Base-by-base conservation (phyloP, 1,284 basidiomycete genomes). In the Ganoderma multipileum region DNA sequence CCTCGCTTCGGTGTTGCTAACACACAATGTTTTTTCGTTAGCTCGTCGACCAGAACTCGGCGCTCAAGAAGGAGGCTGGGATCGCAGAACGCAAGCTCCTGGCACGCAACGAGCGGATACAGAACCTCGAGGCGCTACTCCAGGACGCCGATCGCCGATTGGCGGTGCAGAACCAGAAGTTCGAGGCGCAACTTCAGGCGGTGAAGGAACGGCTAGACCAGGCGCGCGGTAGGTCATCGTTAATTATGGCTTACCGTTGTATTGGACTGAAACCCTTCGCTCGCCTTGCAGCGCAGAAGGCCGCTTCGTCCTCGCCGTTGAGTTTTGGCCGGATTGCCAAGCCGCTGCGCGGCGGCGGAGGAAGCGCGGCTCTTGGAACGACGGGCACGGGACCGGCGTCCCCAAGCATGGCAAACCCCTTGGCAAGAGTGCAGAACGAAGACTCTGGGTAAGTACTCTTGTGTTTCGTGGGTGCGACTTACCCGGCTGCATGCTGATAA, bases 41-140 rank as follows among this genome's bases (percentile, higher is more conserved):
- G 95, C 92, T 99, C 69, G 97, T 99, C 68, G 98, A 99, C 82
- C 98, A 99, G 84, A 99, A 99, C 83, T 94, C 95, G 20, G 89
- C 93, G 26, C 85, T 99, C 75, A 99, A 99, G 89, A 98, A 98
- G 83, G 98, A 99, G 82, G 94, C 97, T 42, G 96, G 95, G 30
- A 94, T 98, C 72, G 95, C 97, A 62, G 98, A 99, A 82, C 92
- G 97, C 76, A 99, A 99, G 83, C 84, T 99, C 47, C 86, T 97
- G 73, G 95, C 97, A 36, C 90, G 98, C 63, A 99, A 98, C 79
- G 98, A 99, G 81, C 93, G 98, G 75, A 99, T 99, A 82, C 93
- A 95, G 83, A 96, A 95, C 79, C 86, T 99, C 72, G 98, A 99
- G 81, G 90, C 91, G 9, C 84, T 98, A 59, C 86, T 99, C 28